phyloP scores from a whole-genome alignment of 176 grass and related monocot species.

The Musa itinerans region DNA sequence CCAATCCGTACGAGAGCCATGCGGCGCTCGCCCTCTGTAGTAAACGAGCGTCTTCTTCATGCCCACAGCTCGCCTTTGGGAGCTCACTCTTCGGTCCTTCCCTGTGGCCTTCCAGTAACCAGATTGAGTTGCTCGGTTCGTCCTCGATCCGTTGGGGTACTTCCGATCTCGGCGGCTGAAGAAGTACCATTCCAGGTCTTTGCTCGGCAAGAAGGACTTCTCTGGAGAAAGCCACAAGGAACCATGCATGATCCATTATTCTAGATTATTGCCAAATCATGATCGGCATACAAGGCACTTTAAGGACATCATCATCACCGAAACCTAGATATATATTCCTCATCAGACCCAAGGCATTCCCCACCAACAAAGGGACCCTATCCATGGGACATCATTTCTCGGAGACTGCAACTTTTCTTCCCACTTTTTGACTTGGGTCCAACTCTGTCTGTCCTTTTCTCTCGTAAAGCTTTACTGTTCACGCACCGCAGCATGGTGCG shows the following conservation, averaged over 20 bases:
- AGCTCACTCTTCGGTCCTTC: constrained; percentile 68
- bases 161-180: not conserved
- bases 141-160: constrained; percentile 4
- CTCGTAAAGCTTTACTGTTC: not conserved
- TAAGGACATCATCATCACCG: not conserved
- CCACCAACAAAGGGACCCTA: not conserved
- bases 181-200: constrained; percentile 3
- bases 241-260: too few species aligned
- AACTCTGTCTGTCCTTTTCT: not conserved
- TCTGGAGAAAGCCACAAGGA: not conserved
- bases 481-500: not conserved
- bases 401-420: not conserved
- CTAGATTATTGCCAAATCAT: not conserved
- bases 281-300: not conserved
- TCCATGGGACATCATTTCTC: not conserved
- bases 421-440: constrained; percentile 2
- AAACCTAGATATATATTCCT: not conserved
- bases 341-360: not conserved
- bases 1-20: not conserved
- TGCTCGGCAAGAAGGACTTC: not conserved
- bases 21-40: not conserved
- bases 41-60: constrained; percentile 7
- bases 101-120: constrained; percentile 99
- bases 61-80: not conserved
- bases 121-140: constrained; percentile 17